Evolutionary conservation across 2,329 filamentous ascomycete species (phyloP).

Genomic region (Pseudogymnoascus destructans): DNA sequence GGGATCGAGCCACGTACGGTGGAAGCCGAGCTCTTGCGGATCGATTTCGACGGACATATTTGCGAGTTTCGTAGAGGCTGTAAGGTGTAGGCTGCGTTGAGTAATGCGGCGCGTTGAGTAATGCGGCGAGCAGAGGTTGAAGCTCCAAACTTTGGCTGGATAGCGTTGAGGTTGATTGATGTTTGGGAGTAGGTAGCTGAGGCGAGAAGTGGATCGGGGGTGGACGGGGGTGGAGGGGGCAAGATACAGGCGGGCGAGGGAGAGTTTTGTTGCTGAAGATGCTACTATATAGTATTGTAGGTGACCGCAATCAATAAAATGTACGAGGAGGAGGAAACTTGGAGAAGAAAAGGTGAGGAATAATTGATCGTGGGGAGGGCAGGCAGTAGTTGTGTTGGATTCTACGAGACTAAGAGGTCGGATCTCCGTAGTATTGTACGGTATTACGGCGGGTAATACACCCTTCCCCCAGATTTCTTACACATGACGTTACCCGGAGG

Average conservation of each 20-base stretch:
- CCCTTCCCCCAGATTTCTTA: too few species aligned
- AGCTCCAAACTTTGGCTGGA: slow-evolving; percentile 6
- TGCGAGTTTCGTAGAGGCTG: not conserved
- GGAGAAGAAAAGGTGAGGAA: slow-evolving; percentile 4
- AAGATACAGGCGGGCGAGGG: not conserved
- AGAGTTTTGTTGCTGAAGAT: not conserved
- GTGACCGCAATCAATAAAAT: not conserved
- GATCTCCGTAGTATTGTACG: too few species aligned
- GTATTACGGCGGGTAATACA: not conserved
- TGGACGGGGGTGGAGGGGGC: not conserved
- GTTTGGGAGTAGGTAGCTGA: slow-evolving; percentile 2
- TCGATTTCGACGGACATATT: slow-evolving; percentile 59
- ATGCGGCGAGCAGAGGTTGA: slow-evolving; percentile 4
- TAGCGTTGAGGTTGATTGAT: not conserved
- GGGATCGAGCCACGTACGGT: slow-evolving; percentile 48
- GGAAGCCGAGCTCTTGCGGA: slow-evolving; percentile 83
- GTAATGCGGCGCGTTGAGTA: not conserved
- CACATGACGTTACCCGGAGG: slow-evolving; percentile 11
- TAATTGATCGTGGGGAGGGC: not conserved
- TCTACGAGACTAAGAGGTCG: not conserved
- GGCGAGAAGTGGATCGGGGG: slow-evolving; percentile 2
- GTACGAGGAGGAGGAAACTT: slow-evolving; percentile 8
- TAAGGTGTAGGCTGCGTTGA: not conserved
- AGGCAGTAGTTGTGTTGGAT: not conserved
- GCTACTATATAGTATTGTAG: slow-evolving; percentile 4